Percentiles rank a stretch among this genome's conserved stretches.
Evolutionary conservation across 169 alveolate genomes (phyloP).

Genomic region (Eimeria maxima): DNA sequence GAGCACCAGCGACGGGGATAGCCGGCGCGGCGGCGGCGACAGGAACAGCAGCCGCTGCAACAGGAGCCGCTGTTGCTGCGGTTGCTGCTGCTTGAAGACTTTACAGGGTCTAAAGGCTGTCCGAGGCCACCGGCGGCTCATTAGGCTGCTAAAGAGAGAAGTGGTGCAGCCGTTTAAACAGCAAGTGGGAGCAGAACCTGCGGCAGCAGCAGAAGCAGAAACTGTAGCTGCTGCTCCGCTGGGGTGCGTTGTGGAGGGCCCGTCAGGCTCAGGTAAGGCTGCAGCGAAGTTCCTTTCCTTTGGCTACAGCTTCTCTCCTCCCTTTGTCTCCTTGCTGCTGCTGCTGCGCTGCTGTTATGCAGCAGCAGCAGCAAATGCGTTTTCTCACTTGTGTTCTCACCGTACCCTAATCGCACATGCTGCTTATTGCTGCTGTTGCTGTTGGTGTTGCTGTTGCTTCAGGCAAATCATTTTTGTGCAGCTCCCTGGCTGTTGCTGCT

Average conservation of each 20-base stretch:
- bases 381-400: background rate
- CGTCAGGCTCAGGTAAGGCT: conserved; percentile 28
- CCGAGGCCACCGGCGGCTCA: background rate
- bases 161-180: conserved; percentile 17
- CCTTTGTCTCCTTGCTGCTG: background rate
- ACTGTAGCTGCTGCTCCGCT: background rate
- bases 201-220: conserved; percentile 12
- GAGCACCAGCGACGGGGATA: background rate
- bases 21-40: background rate
- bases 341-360: background rate
- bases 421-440: background rate
- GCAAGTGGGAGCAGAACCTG: background rate
- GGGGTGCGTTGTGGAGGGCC: conserved; percentile 34
- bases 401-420: background rate
- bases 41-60: conserved; percentile 47
- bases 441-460: conserved; percentile 18
- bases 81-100: background rate
- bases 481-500: too few species aligned
- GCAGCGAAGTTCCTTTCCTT: background rate
- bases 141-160: conserved; percentile 12
- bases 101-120: conserved; percentile 16
- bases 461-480: conserved; percentile 32
- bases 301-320: background rate
- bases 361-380: background rate
- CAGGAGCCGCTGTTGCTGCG: background rate